Base-by-base conservation (phyloP, 306 rosid species). In the Vigna nakashimae region DNA sequence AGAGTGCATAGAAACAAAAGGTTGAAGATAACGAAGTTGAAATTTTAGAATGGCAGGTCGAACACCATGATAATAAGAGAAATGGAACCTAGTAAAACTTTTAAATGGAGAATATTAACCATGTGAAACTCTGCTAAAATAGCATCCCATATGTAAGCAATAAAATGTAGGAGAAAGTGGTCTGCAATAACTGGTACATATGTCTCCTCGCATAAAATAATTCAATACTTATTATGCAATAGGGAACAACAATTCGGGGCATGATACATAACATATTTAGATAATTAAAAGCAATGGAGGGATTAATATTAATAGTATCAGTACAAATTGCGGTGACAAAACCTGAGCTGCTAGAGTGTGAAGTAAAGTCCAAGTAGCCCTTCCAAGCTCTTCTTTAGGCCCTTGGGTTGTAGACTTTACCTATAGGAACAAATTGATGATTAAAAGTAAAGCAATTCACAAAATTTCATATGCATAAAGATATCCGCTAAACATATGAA, bases 281-380 rank as follows among this genome's bases (percentile, higher is more conserved):
- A 75, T 15, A 32, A 57, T 34, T 68, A 55, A 68, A 62, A 50
- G n/a, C 51, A 2, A 79, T 3, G 10, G 18, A 14, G 6, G 74
- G 55, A 49, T 6, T 32, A 53, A 24, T 65, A 72, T 15, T 26
- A 59, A 16, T 65, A 76, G 59, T 26, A 81, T 60, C 51, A 64
- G 71, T 73, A 75, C 15, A 56, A 40, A 60, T 50, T 58, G 16
- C 51, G 46, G 43, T 76, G 55, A 55, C 50, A 71, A 83, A 71
- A 94, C 97, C 97, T 92, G 96, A 80, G 98, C 97, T 52, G 89
- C 97, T 79, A 94, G 92, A 63, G 94, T 92, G 91, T 94, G 98
- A 83, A 94, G 98, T 70, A 94, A 91, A 69, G 93, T 94, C 98
- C 98, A 94, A 57, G 97, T 90, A 15, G 97, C 89, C 86, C 89